Evolutionary conservation across 129 eudicot genomes (phyloP).

Genomic region (Lactuca sativa): DNA sequence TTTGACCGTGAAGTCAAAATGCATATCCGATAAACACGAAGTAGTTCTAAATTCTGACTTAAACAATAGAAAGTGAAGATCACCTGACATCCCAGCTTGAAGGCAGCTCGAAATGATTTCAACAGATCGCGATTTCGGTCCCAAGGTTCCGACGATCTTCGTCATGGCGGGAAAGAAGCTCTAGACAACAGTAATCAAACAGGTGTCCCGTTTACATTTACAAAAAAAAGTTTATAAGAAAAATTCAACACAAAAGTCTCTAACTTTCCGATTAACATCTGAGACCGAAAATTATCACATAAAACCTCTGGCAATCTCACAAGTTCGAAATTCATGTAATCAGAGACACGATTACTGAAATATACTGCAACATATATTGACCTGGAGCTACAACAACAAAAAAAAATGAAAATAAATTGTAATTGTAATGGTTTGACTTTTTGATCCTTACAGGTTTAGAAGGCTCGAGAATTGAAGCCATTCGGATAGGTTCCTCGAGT

Average conservation of each 20-base stretch:
- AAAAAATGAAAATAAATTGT: background rate
- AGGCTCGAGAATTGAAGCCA: constrained; percentile 78
- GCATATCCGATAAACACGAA: constrained; percentile 9
- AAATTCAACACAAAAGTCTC: background rate
- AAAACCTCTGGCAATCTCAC: background rate
- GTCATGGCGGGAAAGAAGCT: constrained; percentile 81
- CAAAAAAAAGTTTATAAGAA: background rate
- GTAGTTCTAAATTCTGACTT: background rate
- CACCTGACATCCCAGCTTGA: constrained; percentile 86
- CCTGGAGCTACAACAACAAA: too few species aligned
- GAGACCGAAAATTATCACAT: background rate
- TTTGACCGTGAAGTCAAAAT: constrained; percentile 20
- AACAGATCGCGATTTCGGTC: constrained; percentile 69
- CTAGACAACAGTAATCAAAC: constrained; percentile 35
- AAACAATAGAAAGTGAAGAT: constrained; percentile 4
- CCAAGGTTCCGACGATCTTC: constrained; percentile 78
- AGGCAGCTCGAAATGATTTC: constrained; percentile 74
- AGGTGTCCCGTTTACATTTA: background rate
- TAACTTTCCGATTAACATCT: background rate
- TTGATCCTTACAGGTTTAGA: constrained; percentile 52
- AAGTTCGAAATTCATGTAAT: background rate
- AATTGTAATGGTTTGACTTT: background rate
- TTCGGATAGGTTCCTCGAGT: constrained; percentile 64
- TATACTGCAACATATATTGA: background rate
- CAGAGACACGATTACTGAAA: background rate